These are phyloP conservation scores for Rosa lucieae DNA, from an alignment of 306 rosid genomes.

Conservation along the genomic window DNA sequence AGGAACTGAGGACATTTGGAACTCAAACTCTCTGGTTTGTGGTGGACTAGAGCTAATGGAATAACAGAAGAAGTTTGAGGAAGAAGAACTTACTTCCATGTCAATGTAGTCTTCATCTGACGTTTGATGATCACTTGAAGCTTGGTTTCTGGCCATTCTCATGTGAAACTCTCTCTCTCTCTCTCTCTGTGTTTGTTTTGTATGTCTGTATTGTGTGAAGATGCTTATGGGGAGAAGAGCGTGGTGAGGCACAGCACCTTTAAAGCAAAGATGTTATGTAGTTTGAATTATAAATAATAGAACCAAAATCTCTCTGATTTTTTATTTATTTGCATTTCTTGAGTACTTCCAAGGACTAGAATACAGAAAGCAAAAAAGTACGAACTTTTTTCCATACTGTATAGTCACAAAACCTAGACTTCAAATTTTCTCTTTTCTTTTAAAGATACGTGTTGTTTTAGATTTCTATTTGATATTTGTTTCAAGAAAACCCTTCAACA, in stretches of 20 bases:
- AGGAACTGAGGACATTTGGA: conserved; percentile 66
- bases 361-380: conserved; percentile 26
- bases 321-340: not conserved
- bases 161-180: conserved; percentile 31
- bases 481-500: not conserved
- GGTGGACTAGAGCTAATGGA: conserved; percentile 54
- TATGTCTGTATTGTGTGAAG: conserved; percentile 25
- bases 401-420: not conserved
- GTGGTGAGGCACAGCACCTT: conserved; percentile 43
- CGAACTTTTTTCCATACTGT: not conserved
- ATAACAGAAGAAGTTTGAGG: conserved; percentile 46
- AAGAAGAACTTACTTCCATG: conserved; percentile 64
- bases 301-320: conserved; percentile 8
- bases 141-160: conserved; percentile 56
- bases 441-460: not conserved
- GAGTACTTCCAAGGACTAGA: conserved; percentile 49
- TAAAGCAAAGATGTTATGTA: conserved; percentile 45
- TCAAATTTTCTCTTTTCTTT: not conserved
- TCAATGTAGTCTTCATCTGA: conserved; percentile 88
- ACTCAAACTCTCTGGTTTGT: conserved; percentile 76
- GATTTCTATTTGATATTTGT: too few species aligned
- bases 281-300: conserved; percentile 31
- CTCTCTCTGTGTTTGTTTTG: not conserved
- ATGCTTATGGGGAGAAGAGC: conserved; percentile 76
- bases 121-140: conserved; percentile 33